These are phyloP conservation scores for Eremothecium cymbalariae DNA, from an alignment of 1,139 yeast genomes.

Conservation along the genomic window DNA sequence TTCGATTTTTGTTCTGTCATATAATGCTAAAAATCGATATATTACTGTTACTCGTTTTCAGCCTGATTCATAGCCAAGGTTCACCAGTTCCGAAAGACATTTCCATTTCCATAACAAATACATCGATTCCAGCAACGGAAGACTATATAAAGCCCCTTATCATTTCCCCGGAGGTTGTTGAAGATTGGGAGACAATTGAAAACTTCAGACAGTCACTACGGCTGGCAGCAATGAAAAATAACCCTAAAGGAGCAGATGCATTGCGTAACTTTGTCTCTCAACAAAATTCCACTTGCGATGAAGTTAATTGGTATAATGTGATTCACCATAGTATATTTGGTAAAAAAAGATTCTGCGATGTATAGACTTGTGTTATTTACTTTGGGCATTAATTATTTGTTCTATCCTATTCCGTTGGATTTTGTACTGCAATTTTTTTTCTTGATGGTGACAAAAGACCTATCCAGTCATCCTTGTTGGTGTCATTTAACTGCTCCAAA, in stretches of 20 bases:
- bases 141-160: constrained; percentile 10
- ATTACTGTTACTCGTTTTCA: too few relatives aligned
- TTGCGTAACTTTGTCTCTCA: constrained; percentile 3
- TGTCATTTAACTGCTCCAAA: too few relatives aligned
- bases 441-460: too few relatives aligned
- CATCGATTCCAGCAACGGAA: constrained; percentile 14
- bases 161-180: constrained; percentile 9
- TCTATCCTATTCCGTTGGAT: constrained; percentile 2
- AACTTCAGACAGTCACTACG: constrained; percentile 7
- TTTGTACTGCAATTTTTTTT: constrained; percentile 3
- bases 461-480: too few relatives aligned
- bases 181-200: constrained; percentile 10
- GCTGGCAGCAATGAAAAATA: constrained; percentile 6
- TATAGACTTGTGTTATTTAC: constrained; percentile 5
- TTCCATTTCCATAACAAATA: too few relatives aligned
- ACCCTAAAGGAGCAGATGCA: constrained; percentile 4
- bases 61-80: too few relatives aligned
- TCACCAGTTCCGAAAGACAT: too few relatives aligned
- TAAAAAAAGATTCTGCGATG: constrained; percentile 37
- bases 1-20: too few relatives aligned
- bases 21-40: too few relatives aligned
- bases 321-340: constrained; percentile 45
- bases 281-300: constrained; percentile 32
- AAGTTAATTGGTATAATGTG: constrained; percentile 44
- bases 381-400: neutral